These are phyloP conservation scores for Citrus glauca DNA, from an alignment of 345 rosid genomes.

Conservation along the genomic window DNA sequence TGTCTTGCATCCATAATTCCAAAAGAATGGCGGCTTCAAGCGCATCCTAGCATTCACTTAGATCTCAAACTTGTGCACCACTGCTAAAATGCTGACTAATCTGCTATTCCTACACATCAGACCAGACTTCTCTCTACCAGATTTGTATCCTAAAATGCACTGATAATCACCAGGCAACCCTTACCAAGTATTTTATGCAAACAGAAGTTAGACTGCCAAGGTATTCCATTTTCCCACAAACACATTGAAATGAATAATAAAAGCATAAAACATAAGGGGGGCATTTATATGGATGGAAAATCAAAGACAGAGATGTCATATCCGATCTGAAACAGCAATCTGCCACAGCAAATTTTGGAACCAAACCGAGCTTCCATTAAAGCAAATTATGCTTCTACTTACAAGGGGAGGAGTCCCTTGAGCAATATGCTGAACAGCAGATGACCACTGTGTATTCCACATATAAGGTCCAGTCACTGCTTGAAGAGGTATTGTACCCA, in stretches of 20 bases:
- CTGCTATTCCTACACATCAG: neutral
- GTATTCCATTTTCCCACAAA: neutral
- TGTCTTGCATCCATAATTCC: neutral
- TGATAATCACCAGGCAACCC: neutral
- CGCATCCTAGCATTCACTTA: neutral
- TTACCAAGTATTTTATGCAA: neutral
- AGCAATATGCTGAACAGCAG: constrained; percentile 89
- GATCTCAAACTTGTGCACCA: neutral
- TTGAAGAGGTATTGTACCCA: constrained; percentile 68
- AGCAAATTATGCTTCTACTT: constrained; percentile 40
- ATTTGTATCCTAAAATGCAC: neutral
- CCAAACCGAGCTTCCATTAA: neutral
- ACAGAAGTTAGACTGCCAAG: neutral
- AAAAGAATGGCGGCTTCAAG: neutral
- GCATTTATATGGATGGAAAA: neutral
- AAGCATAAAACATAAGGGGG: neutral
- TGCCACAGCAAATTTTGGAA: neutral
- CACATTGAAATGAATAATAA: neutral
- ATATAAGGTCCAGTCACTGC: constrained; percentile 97
- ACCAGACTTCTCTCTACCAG: neutral
- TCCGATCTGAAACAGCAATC: neutral
- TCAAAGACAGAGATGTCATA: neutral
- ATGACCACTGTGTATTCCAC: constrained; percentile 82
- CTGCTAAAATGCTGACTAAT: neutral
- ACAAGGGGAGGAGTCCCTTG: constrained; percentile 99